phyloP scores from a whole-genome alignment of 192 early-diverging fungal genomes.

The Backusella parvicylindrica region DNA sequence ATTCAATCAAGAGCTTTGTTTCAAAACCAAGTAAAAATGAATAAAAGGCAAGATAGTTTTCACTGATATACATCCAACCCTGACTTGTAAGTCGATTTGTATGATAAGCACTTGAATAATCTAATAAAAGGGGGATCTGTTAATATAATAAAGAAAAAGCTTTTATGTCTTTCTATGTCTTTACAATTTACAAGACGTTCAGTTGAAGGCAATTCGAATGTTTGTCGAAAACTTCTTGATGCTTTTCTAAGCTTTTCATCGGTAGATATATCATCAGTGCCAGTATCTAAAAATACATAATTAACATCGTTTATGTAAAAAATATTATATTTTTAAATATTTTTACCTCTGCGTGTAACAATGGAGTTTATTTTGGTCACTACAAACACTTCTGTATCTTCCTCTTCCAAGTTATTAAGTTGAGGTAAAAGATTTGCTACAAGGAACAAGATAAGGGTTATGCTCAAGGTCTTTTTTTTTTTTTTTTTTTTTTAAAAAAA shows the following conservation, averaged over 20 bases:
- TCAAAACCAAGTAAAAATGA: constrained; percentile 92
- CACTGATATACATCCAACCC: constrained; percentile 97
- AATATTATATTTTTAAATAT: not conserved
- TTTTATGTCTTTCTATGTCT: too few relatives aligned
- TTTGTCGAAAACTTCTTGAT: constrained; percentile 85
- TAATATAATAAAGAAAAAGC: too few relatives aligned
- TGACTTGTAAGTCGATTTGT: constrained; percentile 54
- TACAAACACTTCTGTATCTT: constrained; percentile 84
- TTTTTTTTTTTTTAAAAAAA: too few relatives aligned
- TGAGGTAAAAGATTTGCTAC: constrained; percentile 69
- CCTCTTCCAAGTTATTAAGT: constrained; percentile 65
- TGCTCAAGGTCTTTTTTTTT: too few relatives aligned
- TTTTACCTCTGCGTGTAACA: constrained; percentile 75
- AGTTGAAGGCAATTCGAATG: constrained; percentile 73
- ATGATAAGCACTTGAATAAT: constrained; percentile 90
- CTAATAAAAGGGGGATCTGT: too few relatives aligned
- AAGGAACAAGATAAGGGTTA: too few relatives aligned
- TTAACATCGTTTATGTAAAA: too few relatives aligned
- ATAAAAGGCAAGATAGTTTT: constrained; percentile 93
- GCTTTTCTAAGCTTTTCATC: constrained; percentile 90
- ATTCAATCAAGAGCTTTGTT: constrained; percentile 86
- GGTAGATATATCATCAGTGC: constrained; percentile 73
- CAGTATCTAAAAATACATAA: constrained; percentile 49
- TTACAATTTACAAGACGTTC: constrained; percentile 91
- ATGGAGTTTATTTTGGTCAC: constrained; percentile 93